Evolutionary conservation across 192 early-diverging fungal genomes (phyloP), one percentile per base, ranked within the genome.

Genomic region (Dissophora globulifera): DNA sequence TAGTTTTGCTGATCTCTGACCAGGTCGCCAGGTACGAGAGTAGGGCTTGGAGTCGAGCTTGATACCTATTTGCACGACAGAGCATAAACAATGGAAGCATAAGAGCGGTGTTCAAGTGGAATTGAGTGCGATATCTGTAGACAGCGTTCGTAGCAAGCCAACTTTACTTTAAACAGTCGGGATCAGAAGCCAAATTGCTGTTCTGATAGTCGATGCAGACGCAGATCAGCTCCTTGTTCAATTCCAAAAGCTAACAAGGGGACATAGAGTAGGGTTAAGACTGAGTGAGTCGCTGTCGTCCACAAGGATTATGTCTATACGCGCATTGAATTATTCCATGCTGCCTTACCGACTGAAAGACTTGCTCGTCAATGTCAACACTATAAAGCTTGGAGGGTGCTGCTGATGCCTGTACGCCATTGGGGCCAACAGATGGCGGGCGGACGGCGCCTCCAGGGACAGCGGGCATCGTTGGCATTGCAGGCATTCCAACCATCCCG

Each of bases 191-290:
- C 13, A 76, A 32, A 6, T 46, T 31, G 19, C 45, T 54, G 9
- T 55, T 67, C 35, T 76, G 72, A 27, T 76, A 76, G 52, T 76
- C 72, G 33, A 76, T 66, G 49, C 72, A 76, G 11, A 76, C 72
- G 16, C 52, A 67, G 40, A 76, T 67, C 4, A 76, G 33, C 58
- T 76, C 72, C 32, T 67, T 66, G 52, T 67, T 76, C 35, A 76
- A 9, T 30, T 76, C 72, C 15, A 76, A 30, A 20, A 76, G 3
- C 72, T 75, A 55, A 2, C 27, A 8, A 15, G 3, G 29, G 20
- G 0, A 25, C 33, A 56, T 13, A 41, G 4, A 35, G 32, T 3
- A 23, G 20, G 12, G 27, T n/a, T n/a, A n/a, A n/a, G n/a, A n/a
- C n/a, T n/a, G n/a, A n/a, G n/a, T n/a, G n/a, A n/a, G n/a, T n/a